These are phyloP conservation scores for Saccharomycopsis microspora DNA, from an alignment of 805 yeast species.

Conservation along the genomic window DNA sequence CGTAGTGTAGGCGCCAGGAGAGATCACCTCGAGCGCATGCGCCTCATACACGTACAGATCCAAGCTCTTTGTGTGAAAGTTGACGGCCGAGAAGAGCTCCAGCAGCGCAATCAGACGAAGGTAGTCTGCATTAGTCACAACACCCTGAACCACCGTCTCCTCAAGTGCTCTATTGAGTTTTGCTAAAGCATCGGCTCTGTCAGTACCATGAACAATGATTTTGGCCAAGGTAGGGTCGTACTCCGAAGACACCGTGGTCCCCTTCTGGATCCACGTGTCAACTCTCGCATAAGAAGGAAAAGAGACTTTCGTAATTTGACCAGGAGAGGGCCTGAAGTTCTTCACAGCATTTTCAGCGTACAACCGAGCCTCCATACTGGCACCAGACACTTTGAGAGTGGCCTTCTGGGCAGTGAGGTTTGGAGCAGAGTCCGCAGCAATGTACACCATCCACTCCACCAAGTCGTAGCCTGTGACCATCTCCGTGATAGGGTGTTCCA, in stretches of 20 bases:
- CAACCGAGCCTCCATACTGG: conserved; percentile 91
- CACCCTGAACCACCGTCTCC: conserved; percentile 83
- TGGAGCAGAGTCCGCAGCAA: conserved; percentile 86
- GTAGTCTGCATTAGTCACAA: conserved; percentile 83
- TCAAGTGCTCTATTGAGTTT: conserved; percentile 71
- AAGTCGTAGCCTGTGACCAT: conserved; percentile 88
- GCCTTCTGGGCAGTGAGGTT: conserved; percentile 41
- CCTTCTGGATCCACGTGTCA: conserved; percentile 89
- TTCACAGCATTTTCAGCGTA: conserved; percentile 97
- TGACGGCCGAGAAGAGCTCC: conserved; percentile 70
- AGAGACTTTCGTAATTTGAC: conserved; percentile 72
- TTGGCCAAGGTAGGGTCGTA: conserved; percentile 95
- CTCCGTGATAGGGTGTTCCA: conserved; percentile 96
- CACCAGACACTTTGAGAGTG: conserved; percentile 58
- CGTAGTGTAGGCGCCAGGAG: conserved; percentile 93
- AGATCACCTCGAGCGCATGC: conserved; percentile 69
- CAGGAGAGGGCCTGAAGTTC: conserved; percentile 93
- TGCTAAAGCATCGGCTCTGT: conserved; percentile 72
- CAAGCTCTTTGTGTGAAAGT: conserved; percentile 78
- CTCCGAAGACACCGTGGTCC: conserved; percentile 81
- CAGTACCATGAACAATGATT: conserved; percentile 88
- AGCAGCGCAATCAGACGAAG: conserved; percentile 78
- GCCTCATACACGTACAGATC: conserved; percentile 75
- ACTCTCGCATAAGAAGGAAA: conserved; percentile 91
- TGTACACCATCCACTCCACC: conserved; percentile 92